Percentiles rank a stretch among this genome's conserved stretches.
These are phyloP conservation scores for Lachancea sp. DNA, from an alignment of 805 yeast genomes.

Conservation along the genomic window DNA sequence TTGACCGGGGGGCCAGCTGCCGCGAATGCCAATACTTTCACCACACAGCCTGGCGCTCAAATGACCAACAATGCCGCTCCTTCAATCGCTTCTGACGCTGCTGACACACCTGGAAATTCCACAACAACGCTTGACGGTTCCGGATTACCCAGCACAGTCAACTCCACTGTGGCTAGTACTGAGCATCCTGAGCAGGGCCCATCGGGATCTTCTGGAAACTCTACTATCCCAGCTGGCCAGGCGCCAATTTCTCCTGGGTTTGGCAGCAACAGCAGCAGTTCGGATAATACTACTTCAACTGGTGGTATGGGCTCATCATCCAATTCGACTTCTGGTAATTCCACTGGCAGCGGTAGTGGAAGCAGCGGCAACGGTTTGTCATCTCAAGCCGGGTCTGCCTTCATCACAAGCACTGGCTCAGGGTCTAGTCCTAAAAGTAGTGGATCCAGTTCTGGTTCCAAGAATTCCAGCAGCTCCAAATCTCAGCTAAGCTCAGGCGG, in stretches of 20 bases:
- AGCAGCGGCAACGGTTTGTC: not conserved
- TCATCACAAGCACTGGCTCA: not conserved
- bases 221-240: not conserved
- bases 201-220: not conserved
- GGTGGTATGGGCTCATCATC: not conserved
- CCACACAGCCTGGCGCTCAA: no score
- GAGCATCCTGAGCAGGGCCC: not conserved
- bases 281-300: no score
- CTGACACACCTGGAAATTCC: not conserved
- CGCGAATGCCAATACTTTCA: no score
- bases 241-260: no score
- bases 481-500: constrained; percentile 5
- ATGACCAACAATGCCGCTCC: no score
- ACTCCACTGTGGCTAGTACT: not conserved
- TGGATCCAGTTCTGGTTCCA: not conserved
- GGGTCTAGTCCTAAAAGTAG: not conserved
- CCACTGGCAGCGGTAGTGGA: not conserved
- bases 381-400: not conserved
- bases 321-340: not conserved
- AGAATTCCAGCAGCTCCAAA: constrained; percentile 1
- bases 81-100: no score
- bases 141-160: not conserved
- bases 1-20: no score
- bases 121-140: not conserved
- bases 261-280: no score